Evolutionary conservation across 2,329 filamentous ascomycete species (phyloP).

Genomic region (Arthrobotrys megalospora): DNA sequence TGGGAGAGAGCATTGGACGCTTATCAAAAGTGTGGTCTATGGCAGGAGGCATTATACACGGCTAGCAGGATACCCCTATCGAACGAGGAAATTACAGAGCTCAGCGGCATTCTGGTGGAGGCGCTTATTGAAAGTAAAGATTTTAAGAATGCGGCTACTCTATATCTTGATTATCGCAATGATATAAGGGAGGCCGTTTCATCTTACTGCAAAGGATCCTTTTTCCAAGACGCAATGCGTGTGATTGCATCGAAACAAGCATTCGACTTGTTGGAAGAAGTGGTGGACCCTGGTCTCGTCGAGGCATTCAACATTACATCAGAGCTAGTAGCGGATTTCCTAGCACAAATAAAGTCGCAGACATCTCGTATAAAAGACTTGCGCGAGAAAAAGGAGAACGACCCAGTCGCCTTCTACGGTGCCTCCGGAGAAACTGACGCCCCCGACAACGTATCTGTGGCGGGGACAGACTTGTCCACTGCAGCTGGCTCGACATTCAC

Average conservation of each 20-base stretch:
- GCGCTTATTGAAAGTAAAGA: slow-evolving; percentile 87
- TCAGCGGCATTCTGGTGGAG: slow-evolving; percentile 83
- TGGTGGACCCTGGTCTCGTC: slow-evolving; percentile 83
- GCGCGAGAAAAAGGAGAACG: slow-evolving; percentile 82
- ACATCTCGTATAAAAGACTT: slow-evolving; percentile 88
- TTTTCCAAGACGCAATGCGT: slow-evolving; percentile 90
- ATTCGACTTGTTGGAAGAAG: slow-evolving; percentile 72
- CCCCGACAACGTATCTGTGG: slow-evolving; percentile 92
- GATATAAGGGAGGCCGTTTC: slow-evolving; percentile 79
- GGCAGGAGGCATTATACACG: slow-evolving; percentile 89
- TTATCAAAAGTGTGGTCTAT: slow-evolving; percentile 87
- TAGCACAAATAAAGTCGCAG: slow-evolving; percentile 84
- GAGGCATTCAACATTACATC: slow-evolving; percentile 87
- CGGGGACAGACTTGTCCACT: slow-evolving; percentile 86
- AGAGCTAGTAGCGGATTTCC: slow-evolving; percentile 94
- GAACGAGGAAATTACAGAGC: slow-evolving; percentile 74
- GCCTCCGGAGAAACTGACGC: slow-evolving; percentile 75
- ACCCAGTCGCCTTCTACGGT: slow-evolving; percentile 79
- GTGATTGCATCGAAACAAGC: slow-evolving; percentile 67
- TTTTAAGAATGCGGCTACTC: slow-evolving; percentile 82
- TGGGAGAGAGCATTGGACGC: slow-evolving; percentile 82
- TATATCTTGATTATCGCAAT: slow-evolving; percentile 84
- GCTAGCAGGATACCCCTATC: slow-evolving; percentile 79
- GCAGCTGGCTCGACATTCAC: slow-evolving; percentile 89
- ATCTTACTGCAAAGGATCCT: slow-evolving; percentile 88